Base-by-base conservation (phyloP, 495 filamentous ascomycete species). In the Trypethelium eluteriae region DNA sequence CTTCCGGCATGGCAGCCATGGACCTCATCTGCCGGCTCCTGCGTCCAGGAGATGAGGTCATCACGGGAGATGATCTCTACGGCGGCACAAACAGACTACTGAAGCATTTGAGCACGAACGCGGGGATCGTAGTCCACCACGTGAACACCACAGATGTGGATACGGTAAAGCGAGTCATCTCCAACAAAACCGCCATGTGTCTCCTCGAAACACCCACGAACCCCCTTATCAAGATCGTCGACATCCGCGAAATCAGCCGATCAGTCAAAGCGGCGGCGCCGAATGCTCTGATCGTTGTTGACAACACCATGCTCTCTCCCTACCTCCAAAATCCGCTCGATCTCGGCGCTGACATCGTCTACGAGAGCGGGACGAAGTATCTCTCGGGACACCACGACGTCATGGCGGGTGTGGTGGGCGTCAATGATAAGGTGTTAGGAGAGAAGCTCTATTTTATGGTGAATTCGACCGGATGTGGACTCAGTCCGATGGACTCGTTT, bases 251-350 rank as follows among this genome's bases (percentile, higher is more conserved):
- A 25, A 93, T 98, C 67, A 86, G 92, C 7, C 76, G 83, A 16
- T 78, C 85, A 32, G 85, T 89, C 2, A 93, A 98, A 77, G 85
- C 85, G 63, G 86, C 83, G 7, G 96, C 93, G 74, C 81, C 86
- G n/a, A 85, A 82, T 68, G 88, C 88, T n/a, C 77, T 97, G 44
- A 92, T 98, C 14, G 84, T 89, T 7, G 93, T 97, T 38, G 94
- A 98, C 78, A 98, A 98, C 80, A 97, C 94, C 59, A 98, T 98
- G 94, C 88, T 98, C 70, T 96, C 91, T 0, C 94, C 94, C 10
- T 85, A 95, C 74, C 87, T 98, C 16, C 86, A 85, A 68, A 97
- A 94, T 77, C 94, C 94, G 10, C 85, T 98, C 4, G 93, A 96
- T 49, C 81, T 98, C 32, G 94, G 95, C 44, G 92, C 94, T 2